phyloP scores from a whole-genome alignment of 768 basidiomycete species.

The Strobilomyces dryophilus region DNA sequence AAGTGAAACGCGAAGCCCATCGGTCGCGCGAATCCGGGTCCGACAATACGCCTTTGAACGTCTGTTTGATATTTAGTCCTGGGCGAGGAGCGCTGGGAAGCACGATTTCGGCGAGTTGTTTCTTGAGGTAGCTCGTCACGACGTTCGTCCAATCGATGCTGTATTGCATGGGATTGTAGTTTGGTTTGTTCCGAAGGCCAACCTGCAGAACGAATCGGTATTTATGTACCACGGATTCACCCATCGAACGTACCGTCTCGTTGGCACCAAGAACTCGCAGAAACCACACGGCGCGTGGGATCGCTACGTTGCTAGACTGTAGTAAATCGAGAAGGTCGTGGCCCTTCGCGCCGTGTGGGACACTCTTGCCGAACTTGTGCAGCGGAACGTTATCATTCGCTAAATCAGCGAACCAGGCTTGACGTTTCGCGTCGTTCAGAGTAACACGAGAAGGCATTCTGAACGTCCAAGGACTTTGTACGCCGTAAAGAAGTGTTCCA shows the following conservation, averaged over 20 bases:
- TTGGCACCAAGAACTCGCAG: constrained; percentile 83
- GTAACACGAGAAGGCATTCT: constrained; percentile 82
- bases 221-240: neutral
- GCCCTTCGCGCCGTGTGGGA: constrained; percentile 84
- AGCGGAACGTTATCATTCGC: constrained; percentile 79
- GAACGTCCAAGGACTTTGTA: constrained; percentile 53
- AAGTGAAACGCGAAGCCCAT: constrained; percentile 78
- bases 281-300: constrained; percentile 84
- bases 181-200: constrained; percentile 69
- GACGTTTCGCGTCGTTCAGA: constrained; percentile 71
- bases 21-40: constrained; percentile 66
- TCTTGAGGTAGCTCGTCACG: constrained; percentile 77
- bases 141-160: constrained; percentile 83
- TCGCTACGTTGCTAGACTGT: constrained; percentile 71
- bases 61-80: constrained; percentile 77
- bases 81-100: constrained; percentile 75
- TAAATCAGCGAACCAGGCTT: constrained; percentile 79
- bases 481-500: neutral
- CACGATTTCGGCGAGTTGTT: constrained; percentile 73
- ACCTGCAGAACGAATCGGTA: constrained; percentile 39
- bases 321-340: constrained; percentile 78
- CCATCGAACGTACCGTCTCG: constrained; percentile 56
- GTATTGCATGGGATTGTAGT: constrained; percentile 80
- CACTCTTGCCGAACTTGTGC: constrained; percentile 76
- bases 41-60: constrained; percentile 76